Base-by-base conservation (phyloP, 2,329 filamentous ascomycete genomes). In the Cryoendolithus antarcticus region DNA sequence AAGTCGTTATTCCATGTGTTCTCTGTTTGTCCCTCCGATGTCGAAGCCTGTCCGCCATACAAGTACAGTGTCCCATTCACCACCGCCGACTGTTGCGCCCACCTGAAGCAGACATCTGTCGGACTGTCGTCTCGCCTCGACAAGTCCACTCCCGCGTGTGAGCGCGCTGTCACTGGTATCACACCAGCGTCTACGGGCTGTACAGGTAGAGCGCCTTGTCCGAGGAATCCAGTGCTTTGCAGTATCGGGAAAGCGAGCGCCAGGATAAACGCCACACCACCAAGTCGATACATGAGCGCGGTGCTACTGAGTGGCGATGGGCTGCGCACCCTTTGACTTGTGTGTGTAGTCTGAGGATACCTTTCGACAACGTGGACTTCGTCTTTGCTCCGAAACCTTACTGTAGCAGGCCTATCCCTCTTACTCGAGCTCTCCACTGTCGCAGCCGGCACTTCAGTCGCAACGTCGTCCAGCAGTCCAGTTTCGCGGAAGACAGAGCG, bases 1-100 rank as follows among this genome's bases (percentile, higher is more conserved):
- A 88, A 81, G 56, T 86, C 67, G 51, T 85, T 85, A 49, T 81
- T 85, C 82, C 82, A 86, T 1, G 75, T 80, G 52, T 84, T 63
- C 4, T 64, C 60, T 1, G 62, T 69, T 50, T 86, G 81, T 30
- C 69, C 67, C 9, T 67, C 57, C 10, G 67, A 58, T 1, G 66
- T 72, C 36, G 69, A 80, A 9, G 75, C 71, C 48, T 80, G 71
- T 19, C 82, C 83, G 29, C 82, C 82, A 48, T 85, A 88, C 39
- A 85, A 71, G 55, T 84, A 88, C 3, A 86, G 54, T 0, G 80
- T 86, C 9, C 81, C 82, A 47, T 86, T 86, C n/a, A 86, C 68
- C 29, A 82, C 56, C 3, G 82, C 75, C 44, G 68, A 71, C 59
- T 82, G 78, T 38, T 77, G 73, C 11, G 72, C 72, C 77, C 77